Evolutionary conservation across 2,329 filamentous ascomycete genomes (phyloP), one percentile per base, ranked within the genome.

Genomic region (Macroventuria anomochaeta): DNA sequence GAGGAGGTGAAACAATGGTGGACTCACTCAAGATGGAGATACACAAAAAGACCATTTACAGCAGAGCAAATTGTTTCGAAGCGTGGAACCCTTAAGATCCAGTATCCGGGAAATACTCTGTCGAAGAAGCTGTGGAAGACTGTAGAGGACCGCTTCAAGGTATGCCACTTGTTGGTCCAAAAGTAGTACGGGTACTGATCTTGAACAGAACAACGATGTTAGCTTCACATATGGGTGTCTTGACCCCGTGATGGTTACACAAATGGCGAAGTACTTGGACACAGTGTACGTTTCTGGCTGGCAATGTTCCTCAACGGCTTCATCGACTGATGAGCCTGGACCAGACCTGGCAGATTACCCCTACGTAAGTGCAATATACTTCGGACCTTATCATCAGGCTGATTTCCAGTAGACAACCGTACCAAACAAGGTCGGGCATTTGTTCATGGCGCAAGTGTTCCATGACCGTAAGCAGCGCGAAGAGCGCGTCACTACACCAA

Each of bases 381-480:
- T 3, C n/a, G 8, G 2, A 12, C 1, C 2, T 7, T 5, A 11
- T 28, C 3, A 11, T 5, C 33, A 52, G 58, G 23, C 67, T 68
- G 17, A 69, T 20, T 3, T 7, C n/a, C 7, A n/a, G 3, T 58
- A 95, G 91, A 96, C 95, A 63, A 99, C 95, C 36, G 95, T 99
- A 18, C 95, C 95, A 46, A 96, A 97, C 83, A 99, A 99, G 79
- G 95, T 99, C 63, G 86, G 90, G 72, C 95, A 99, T 74, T 86
- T 99, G 46, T 99, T 96, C 86, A 93, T 96, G 86, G 93, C 95
- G 12, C 95, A 99, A 79, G 87, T 97, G 52, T 99, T 99, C 88
- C 95, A 99, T 80, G 95, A 99, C 83, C 90, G 95, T 72, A 99
- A 99, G 80, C 95, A 99, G 80, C 89, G 95, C 62, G 92, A 97